Conservation (phyloP, 805 yeast genomes). For the Komagataella mondaviorum region DNA sequence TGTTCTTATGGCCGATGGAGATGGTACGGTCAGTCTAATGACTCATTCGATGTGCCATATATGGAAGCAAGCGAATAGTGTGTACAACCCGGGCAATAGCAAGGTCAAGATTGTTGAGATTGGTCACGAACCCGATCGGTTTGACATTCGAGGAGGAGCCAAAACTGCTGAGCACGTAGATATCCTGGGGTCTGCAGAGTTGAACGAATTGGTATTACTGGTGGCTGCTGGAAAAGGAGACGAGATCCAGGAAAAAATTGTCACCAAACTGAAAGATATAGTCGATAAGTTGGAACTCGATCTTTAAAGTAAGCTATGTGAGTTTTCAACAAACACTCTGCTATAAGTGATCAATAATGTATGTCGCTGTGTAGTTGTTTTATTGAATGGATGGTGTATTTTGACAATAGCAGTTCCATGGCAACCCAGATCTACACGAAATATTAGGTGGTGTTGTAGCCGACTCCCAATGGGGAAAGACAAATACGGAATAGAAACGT, state of each 20-base stretch:
- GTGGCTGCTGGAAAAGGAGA: constrained; percentile 79
- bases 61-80: constrained; percentile 60
- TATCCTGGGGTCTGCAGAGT: constrained; percentile 82
- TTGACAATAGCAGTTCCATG: not conserved
- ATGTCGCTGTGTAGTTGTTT: not conserved
- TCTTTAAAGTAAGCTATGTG: constrained; percentile 10
- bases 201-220: constrained; percentile 72
- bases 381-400: not conserved
- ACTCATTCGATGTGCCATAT: constrained; percentile 87
- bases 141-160: constrained; percentile 94
- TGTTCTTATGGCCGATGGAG: constrained; percentile 83
- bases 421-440: not conserved
- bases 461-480: not conserved
- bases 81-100: constrained; percentile 69
- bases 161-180: constrained; percentile 97
- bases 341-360: not conserved
- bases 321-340: not conserved
- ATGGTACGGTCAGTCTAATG: constrained; percentile 83
- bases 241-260: constrained; percentile 41
- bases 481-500: not conserved
- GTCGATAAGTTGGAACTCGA: constrained; percentile 33
- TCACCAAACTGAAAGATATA: constrained; percentile 51
- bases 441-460: not conserved
- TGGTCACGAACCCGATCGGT: constrained; percentile 84
- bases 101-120: constrained; percentile 78